Evolutionary conservation across 2,329 filamentous ascomycete genomes (phyloP), one percentile per base, ranked within the genome.

Genomic region (Cladosporium cucumerinum): DNA sequence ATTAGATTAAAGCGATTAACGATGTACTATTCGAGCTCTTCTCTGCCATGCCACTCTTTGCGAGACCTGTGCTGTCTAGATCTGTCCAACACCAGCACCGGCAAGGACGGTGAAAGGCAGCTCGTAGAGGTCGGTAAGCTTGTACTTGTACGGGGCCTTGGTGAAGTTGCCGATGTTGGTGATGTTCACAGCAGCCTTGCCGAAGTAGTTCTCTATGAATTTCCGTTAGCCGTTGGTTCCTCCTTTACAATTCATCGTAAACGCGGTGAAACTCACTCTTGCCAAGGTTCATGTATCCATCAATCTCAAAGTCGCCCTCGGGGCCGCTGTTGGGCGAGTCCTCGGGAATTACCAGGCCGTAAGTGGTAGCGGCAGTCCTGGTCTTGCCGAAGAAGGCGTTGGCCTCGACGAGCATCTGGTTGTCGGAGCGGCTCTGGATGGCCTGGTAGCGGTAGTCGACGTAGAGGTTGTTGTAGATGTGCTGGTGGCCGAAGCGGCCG

Each of bases 271-370:
- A 79, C 81, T 72, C 73, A 83, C 82, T 78, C 3, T 82, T 80
- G 26, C 83, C 84, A 18, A 85, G 73, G 66, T 85, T 86, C 3
- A 82, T 83, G 70, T 77, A 86, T 0, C 83, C 83, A 67, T 85
- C 83, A 28, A 85, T 74, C 70, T 85, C 83, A 68, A 80, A 79
- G 57, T 86, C 84, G 1, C 83, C 84, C 12, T 82, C 83, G 1
- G 79, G 77, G 65, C 79, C 80, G 0, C 82, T 85, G 65, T 86
- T 86, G 0, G 84, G 84, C 51, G 80, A 82, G 66, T 85, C 84
- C 54, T 80, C 76, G 0, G 84, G 84, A n/a, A 86, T 82, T 1
- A 85, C 84, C 0, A 85, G 74, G 0, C 84, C 83, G 60, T 85
- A 84, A 0, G 84, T 85, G 68, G 79, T 83, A 26, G 85, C 71